Evolutionary conservation across 1,139 yeast species (phyloP), one percentile per base, ranked within the genome.

Genomic region (Yamadazyma songkhlaensis): DNA sequence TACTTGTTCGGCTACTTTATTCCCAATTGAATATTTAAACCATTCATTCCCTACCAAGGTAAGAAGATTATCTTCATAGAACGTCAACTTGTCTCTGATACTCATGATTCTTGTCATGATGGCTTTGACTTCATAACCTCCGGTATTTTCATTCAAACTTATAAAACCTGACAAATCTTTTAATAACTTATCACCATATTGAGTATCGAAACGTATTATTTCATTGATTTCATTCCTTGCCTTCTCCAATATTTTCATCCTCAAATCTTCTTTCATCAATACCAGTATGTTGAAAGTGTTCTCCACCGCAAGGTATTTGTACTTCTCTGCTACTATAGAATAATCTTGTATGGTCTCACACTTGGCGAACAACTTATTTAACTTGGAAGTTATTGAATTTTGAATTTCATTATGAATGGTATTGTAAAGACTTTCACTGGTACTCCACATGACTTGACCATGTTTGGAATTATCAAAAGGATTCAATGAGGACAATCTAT

Each of bases 1-100:
- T 11, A 79, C 68, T 41, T 79, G 86, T 2, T 67, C 56, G 11
- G 72, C 66, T 1, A 90, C 73, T 44, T 74, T 77, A 37, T 71
- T 74, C 0, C 96, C 97, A 35, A 83, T 81, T 0, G 90, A 79
- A 48, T 82, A 86, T 31, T 77, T 70, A 35, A 64, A 67, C 97
- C 97, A 90, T 23, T 81, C 84, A 10, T 65, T 53, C 0, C 97
- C 96, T 9, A 90, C 66, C 2, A 68, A 39, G 2, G 35, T 28
- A 1, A 24, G 8, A 25, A 49, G 34, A 22, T 39, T 41, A 1
- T 14, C 14, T 3, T 40, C 36, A 25, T 49, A 49, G 31, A 41
- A 46, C 1, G 30, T 22, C 3, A 48, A 17, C 27, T 41, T 46
- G 9, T 36, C 37, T 17, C 32, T 36, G 1, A 40, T 13, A 22